phyloP scores from a whole-genome alignment of 2,329 filamentous ascomycete genomes.

The Penicillium brevicompactum region DNA sequence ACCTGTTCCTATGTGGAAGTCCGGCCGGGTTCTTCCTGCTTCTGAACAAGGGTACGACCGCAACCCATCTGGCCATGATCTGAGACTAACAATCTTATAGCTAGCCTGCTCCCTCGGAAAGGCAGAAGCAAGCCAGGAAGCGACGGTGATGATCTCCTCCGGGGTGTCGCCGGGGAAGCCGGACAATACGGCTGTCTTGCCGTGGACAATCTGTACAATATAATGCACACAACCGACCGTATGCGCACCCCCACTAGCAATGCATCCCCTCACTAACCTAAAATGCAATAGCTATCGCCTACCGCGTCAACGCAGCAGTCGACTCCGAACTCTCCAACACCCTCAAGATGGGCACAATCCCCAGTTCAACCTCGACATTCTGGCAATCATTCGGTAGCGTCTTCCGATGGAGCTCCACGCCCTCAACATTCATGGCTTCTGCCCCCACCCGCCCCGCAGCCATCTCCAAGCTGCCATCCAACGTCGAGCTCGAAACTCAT shows the following conservation, averaged over 20 bases:
- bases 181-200: slow-evolving; percentile 87
- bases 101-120: slow-evolving; percentile 71
- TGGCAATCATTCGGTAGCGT: slow-evolving; percentile 66
- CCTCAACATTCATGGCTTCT: slow-evolving; percentile 59
- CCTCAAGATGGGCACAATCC: slow-evolving; percentile 77
- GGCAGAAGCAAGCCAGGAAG: slow-evolving; percentile 75
- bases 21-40: slow-evolving; percentile 91
- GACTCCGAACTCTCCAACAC: slow-evolving; percentile 77
- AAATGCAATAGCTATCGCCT: slow-evolving; percentile 67
- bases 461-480: slow-evolving; percentile 62
- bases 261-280: slow-evolving; percentile 26
- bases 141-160: slow-evolving; percentile 62
- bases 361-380: slow-evolving; percentile 68
- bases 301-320: slow-evolving; percentile 86
- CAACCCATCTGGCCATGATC: slow-evolving; percentile 5
- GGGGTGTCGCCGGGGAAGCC: slow-evolving; percentile 71
- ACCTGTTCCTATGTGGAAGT: slow-evolving; percentile 86
- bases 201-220: slow-evolving; percentile 95
- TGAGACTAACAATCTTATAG: slow-evolving; percentile 34
- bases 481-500: slow-evolving; percentile 92
- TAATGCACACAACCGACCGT: slow-evolving; percentile 73
- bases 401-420: slow-evolving; percentile 57
- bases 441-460: slow-evolving; percentile 64
- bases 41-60: slow-evolving; percentile 63
- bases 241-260: slow-evolving; percentile 49